A percentile compares a stretch with the other conserved stretches of the same genome.
These are phyloP conservation scores for Amesomyces nigricolor DNA, from an alignment of 2,329 filamentous ascomycete species.

Conservation along the genomic window DNA sequence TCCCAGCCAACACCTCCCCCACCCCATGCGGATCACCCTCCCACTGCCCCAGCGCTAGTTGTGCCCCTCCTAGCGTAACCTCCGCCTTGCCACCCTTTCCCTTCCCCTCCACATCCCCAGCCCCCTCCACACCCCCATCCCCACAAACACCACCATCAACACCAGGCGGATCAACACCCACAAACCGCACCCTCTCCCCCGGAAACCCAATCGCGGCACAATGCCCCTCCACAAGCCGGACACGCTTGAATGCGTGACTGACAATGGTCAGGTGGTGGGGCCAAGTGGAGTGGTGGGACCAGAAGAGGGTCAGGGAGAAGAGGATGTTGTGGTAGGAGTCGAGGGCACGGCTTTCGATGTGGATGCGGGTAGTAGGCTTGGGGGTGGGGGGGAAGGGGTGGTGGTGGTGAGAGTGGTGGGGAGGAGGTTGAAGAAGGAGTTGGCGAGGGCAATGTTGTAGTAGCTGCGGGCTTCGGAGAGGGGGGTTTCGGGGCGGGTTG, in stretches of 20 bases:
- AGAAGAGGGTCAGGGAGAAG: constrained; percentile 59
- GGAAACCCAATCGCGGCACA: constrained; percentile 56
- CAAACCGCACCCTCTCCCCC: constrained; percentile 40
- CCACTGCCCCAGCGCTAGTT: constrained; percentile 45
- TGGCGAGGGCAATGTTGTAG: constrained; percentile 44
- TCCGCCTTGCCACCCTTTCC: constrained; percentile 30
- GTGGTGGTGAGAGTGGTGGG: constrained; percentile 4
- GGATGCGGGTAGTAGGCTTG: constrained; percentile 34
- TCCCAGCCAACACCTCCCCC: constrained; percentile 40
- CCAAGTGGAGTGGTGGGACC: constrained; percentile 49
- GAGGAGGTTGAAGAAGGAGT: constrained; percentile 42
- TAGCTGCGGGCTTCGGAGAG: constrained; percentile 62
- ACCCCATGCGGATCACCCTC: constrained; percentile 47
- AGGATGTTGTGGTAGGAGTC: constrained; percentile 84
- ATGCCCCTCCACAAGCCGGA: constrained; percentile 58
- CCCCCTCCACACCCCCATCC: constrained; percentile 16
- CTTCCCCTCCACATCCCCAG: too few species aligned
- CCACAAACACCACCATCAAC: constrained; percentile 28
- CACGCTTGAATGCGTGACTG: constrained; percentile 64
- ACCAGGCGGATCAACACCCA: constrained; percentile 60
- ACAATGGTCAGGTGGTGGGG: constrained; percentile 56
- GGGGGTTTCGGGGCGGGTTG: constrained; percentile 53
- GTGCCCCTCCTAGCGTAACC: constrained; percentile 38
- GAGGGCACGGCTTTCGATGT: constrained; percentile 65
- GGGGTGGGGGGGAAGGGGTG: constrained; percentile 16